phyloP scores from a whole-genome alignment of 495 filamentous ascomycete species.

The Arthonia radiata region DNA sequence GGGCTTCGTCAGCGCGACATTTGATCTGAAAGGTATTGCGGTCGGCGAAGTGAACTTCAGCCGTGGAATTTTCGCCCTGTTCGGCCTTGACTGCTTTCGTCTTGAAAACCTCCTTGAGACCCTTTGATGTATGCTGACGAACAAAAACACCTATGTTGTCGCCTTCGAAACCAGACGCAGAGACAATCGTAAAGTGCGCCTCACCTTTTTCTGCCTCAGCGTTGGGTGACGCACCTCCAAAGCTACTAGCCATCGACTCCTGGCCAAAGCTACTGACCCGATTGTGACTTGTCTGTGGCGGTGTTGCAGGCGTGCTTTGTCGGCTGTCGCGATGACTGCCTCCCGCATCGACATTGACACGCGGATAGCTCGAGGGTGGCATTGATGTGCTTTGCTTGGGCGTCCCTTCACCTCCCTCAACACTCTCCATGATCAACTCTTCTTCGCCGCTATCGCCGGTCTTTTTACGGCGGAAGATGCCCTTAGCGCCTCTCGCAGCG shows the following conservation, averaged over 20 bases:
- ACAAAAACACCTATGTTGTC: conserved; percentile 65
- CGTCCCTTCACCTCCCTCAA: no score
- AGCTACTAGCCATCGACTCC: conserved; percentile 29
- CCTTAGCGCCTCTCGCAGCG: conserved; percentile 67
- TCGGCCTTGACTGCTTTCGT: conserved; percentile 54
- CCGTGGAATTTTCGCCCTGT: conserved; percentile 28
- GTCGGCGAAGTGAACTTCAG: no score
- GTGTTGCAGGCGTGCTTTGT: conserved; percentile 15
- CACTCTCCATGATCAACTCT: no score
- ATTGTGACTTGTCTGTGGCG: conserved; percentile 21
- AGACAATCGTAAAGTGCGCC: conserved; percentile 56
- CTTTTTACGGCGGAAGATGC: conserved; percentile 43
- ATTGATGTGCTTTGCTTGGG: conserved; percentile 14
- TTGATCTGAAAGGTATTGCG: conserved; percentile 50
- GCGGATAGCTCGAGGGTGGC: conserved; percentile 19
- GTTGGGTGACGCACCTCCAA: conserved; percentile 21
- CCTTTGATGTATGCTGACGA: conserved; percentile 37
- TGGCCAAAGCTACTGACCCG: conserved; percentile 46
- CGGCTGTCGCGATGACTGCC: conserved; percentile 15
- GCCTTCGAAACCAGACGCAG: conserved; percentile 47
- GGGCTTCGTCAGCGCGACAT: conserved; percentile 63
- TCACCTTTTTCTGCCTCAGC: conserved; percentile 37
- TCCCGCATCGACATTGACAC: conserved; percentile 1
- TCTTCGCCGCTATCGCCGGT: conserved; percentile 26
- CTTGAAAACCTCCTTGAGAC: conserved; percentile 58